Percentiles rank a stretch among this genome's conserved stretches.
Conservation (phyloP, 2,329 filamentous ascomycete species). For the Fusarium guadeloupense region DNA sequence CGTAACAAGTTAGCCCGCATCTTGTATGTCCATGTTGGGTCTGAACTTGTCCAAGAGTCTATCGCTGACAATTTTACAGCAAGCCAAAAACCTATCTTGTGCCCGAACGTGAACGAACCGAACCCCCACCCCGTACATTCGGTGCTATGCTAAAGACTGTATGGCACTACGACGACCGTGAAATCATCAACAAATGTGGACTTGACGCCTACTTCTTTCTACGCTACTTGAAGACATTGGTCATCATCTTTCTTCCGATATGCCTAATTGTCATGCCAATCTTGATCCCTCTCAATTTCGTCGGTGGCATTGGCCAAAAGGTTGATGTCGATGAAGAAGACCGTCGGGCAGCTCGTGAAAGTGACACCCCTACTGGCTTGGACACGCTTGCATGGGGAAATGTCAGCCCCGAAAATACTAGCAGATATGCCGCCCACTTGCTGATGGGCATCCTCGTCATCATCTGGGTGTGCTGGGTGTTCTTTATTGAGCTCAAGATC, state of each 20-base stretch:
- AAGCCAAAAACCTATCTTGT: conserved; percentile 88
- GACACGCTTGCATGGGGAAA: conserved; percentile 91
- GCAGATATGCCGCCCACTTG: conserved; percentile 85
- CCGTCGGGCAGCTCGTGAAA: conserved; percentile 28
- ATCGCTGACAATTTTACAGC: conserved; percentile 51
- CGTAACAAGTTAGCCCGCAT: conserved; percentile 83
- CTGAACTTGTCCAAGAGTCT: not conserved
- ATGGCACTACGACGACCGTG: conserved; percentile 75
- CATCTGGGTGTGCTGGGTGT: conserved; percentile 84
- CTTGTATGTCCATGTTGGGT: conserved; percentile 66
- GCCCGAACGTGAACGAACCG: conserved; percentile 82
- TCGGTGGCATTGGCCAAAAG: conserved; percentile 72
- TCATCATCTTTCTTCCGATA: conserved; percentile 92
- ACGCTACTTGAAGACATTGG: conserved; percentile 78
- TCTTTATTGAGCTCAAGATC: conserved; percentile 84
- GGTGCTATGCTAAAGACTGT: conserved; percentile 65
- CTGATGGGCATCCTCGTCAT: conserved; percentile 81
- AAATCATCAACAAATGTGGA: conserved; percentile 94
- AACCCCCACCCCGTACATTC: conserved; percentile 70
- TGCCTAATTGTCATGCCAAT: conserved; percentile 82
- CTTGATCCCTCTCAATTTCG: conserved; percentile 83
- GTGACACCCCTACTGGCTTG: conserved; percentile 64
- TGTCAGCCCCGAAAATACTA: conserved; percentile 70
- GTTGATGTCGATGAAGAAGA: conserved; percentile 53
- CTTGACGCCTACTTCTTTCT: conserved; percentile 98